phyloP scores from a whole-genome alignment of 306 rosid genomes.

The Begonia peltatifolia region DNA sequence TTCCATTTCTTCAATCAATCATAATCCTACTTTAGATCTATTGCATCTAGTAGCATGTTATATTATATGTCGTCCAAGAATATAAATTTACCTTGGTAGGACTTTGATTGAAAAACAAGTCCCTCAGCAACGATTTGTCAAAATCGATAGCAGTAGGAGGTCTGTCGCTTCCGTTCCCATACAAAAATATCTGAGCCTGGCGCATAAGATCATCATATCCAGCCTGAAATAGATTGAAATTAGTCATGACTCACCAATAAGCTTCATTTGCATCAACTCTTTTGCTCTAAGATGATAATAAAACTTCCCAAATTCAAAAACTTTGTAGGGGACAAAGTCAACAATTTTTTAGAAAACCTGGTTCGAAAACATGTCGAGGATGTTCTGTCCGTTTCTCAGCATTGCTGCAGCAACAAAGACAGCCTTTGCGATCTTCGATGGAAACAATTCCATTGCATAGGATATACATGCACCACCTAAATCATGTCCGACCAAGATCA shows the following conservation, averaged over 20 bases:
- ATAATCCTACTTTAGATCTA: too few species aligned
- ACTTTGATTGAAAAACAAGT: slow-evolving; percentile 78
- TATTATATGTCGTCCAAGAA: too few species aligned
- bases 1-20: too few species aligned
- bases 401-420: slow-evolving; percentile 84
- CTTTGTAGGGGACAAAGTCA: too few species aligned
- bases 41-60: too few species aligned
- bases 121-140: slow-evolving; percentile 60
- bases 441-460: slow-evolving; percentile 76
- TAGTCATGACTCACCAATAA: background rate
- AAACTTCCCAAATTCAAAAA: too few species aligned
- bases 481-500: slow-evolving; percentile 94
- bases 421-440: slow-evolving; percentile 67
- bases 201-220: slow-evolving; percentile 76
- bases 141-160: slow-evolving; percentile 87
- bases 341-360: slow-evolving; percentile 33
- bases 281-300: background rate
- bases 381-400: slow-evolving; percentile 69
- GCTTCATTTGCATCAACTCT: slow-evolving; percentile 1
- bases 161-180: slow-evolving; percentile 61
- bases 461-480: slow-evolving; percentile 91
- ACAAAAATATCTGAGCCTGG: slow-evolving; percentile 70
- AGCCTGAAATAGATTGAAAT: slow-evolving; percentile 37
- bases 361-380: slow-evolving; percentile 74
- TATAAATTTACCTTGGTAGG: slow-evolving; percentile 53